Percentiles rank a stretch among this genome's conserved stretches.
Evolutionary conservation across 2,329 filamentous ascomycete species (phyloP).

Genomic region (Parasarocladium wereldwijsianum): DNA sequence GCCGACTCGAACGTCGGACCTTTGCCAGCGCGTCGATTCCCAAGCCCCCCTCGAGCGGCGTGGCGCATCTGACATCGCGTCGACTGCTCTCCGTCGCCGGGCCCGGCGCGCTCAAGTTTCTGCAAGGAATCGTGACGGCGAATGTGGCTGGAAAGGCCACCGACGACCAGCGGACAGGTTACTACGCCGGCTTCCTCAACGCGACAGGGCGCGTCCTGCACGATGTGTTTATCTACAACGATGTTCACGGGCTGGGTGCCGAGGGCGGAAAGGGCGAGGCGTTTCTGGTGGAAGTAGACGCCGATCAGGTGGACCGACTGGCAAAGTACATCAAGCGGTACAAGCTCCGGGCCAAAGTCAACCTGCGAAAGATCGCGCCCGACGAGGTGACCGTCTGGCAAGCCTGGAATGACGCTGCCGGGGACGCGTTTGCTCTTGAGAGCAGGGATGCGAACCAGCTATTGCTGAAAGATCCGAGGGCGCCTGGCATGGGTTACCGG

Average conservation of each 20-base stretch:
- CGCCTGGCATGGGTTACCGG: constrained; percentile 40
- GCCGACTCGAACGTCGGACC: constrained; percentile 16
- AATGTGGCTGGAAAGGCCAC: constrained; percentile 22
- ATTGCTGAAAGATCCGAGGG: constrained; percentile 34
- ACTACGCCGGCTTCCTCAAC: constrained; percentile 77
- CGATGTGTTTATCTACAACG: constrained; percentile 80
- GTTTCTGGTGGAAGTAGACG: constrained; percentile 72
- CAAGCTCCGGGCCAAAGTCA: constrained; percentile 70
- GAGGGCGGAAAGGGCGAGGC: constrained; percentile 12
- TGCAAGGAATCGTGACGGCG: constrained; percentile 77
- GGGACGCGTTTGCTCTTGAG: neutral
- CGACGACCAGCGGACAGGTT: constrained; percentile 27
- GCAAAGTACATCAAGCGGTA: constrained; percentile 67
- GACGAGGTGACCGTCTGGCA: constrained; percentile 59
- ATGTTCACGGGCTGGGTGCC: constrained; percentile 17
- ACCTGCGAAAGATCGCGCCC: constrained; percentile 47
- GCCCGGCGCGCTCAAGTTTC: constrained; percentile 64
- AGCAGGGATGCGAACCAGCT: constrained; percentile 11
- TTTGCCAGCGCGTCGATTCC: constrained; percentile 17
- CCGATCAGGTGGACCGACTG: constrained; percentile 44
- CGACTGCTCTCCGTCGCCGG: constrained; percentile 69
- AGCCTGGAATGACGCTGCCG: constrained; percentile 46
- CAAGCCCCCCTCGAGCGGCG: constrained; percentile 28
- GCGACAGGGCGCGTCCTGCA: constrained; percentile 72
- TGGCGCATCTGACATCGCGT: constrained; percentile 53